Base-by-base conservation (phyloP, 148 eudicot genomes). In the Diospyros lotus region DNA sequence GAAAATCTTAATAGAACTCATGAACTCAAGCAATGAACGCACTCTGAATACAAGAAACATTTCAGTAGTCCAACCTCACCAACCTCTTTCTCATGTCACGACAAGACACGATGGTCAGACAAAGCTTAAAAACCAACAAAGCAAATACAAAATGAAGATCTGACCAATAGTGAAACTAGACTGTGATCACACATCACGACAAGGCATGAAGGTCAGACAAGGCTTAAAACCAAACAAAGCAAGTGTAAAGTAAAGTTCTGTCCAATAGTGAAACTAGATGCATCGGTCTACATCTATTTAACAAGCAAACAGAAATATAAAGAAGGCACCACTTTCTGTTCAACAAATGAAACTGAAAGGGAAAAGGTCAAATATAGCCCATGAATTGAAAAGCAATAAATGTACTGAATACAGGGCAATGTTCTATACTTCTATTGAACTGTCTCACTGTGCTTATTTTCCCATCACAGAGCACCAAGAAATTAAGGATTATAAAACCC, bases 401-500 rank as follows among this genome's bases (percentile, higher is more conserved):
- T 62, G 45, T 38, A 64, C 48, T 55, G 48, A 48, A 54, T 66
- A 82, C 79, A 82, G 28, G 28, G 28, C 28, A 28, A 28, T 28
- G 28, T 28, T 28, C 28, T 10, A 77, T 18, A 63, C 45, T 78
- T 51, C 76, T 46, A 64, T 10, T 13, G 11, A 74, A 78, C 52
- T 40, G 18, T 59, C 73, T 45, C 15, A 62, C 44, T 17, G 68
- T 68, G 69, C 70, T 81, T 76, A 70, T 77, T 81, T 72, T 69
- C 42, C 78, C 61, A 28, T 68, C 64, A 54, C 68, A 13, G 7
- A 63, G 75, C 66, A 71, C 83, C 61, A 78, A 77, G 79, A 80
- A 74, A 78, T 65, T 43, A 72, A 76, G 80, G 73, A 81, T 78
- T 78, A 69, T 68, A 78, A 81, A 77, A 76, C 39, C 44, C 64